Evolutionary conservation across 108 stramenopile species (phyloP).

Genomic region (Epipyxis sp.): DNA sequence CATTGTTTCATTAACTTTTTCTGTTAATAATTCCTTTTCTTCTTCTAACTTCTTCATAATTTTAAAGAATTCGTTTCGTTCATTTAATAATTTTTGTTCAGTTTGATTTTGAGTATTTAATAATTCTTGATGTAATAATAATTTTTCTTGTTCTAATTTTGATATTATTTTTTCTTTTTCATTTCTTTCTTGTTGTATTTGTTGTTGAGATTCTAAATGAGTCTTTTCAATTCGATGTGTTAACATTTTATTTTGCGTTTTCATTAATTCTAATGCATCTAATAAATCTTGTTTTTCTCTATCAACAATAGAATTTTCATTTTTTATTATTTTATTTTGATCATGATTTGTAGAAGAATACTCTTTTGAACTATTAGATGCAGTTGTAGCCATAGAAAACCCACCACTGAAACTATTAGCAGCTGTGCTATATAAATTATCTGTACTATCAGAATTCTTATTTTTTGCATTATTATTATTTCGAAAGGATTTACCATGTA

Average conservation of each 20-base stretch:
- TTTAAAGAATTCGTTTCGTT: not conserved
- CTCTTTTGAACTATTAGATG: no score
- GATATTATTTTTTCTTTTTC: not conserved
- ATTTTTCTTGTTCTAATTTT: not conserved
- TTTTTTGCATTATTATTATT: no score
- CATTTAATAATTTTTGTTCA: not conserved
- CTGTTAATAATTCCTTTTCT: not conserved
- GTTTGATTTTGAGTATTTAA: not conserved
- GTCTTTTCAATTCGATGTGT: constrained; percentile 5
- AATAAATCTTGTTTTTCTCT: not conserved
- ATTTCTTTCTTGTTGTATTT: constrained; percentile 14
- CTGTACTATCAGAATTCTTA: no score
- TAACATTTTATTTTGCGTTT: constrained; percentile 25
- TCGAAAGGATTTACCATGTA: no score
- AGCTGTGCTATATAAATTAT: no score
- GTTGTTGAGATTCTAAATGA: not conserved
- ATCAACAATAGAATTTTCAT: no score
- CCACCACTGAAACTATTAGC: no score
- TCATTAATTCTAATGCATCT: not conserved
- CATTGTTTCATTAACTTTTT: not conserved
- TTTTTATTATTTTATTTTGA: no score
- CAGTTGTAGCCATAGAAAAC: no score
- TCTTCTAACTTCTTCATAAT: not conserved
- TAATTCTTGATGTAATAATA: not conserved
- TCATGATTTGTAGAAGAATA: no score